Evolutionary conservation across 805 yeast species (phyloP), one percentile per base, ranked within the genome.

Genomic region (Candida railenensis): DNA sequence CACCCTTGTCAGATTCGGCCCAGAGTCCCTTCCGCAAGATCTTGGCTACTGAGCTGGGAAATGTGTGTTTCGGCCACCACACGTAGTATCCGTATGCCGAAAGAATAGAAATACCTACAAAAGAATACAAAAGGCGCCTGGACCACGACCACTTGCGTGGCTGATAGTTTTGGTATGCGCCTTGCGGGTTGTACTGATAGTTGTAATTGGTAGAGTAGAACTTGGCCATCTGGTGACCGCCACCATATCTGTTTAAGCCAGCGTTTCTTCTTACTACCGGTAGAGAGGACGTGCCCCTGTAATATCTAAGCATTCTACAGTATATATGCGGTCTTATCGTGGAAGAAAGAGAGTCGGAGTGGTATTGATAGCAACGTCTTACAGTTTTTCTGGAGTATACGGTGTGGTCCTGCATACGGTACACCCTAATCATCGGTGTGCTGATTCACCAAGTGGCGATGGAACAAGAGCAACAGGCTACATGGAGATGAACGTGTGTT

Each of bases 1-100:
- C 77, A 14, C 72, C 84, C 55, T 81, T 82, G 42, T 83, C 85
- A 40, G 85, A 75, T 62, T 92, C 97, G 2, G 92, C 91, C 86
- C 91, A 82, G 4, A 91, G 69, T 0, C 87, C 97, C 55, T 82
- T 79, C 34, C 96, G 73, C 51, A 92, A 66, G 21, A 79, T 71
- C 44, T 74, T 79, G 21, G 96, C 94, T 9, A 89, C 96, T 3
- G 80, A 65, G 1, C 73, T 64, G 0, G 94, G 88, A 54, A 81
- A 83, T 2, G 85, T 80, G 55, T 83, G 86, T 48, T 78, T 79
- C 3, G 89, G 88, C 85, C 86, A 82, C 60, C 71, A 78, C 48
- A 72, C 51, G 63, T 69, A 68, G 56, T 71, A 74, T 4, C 63
- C 63, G 40, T 53, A 58, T 2, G 65, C 63, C 1, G 58, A 47